Base-by-base conservation (phyloP, 2,329 filamentous ascomycete genomes). In the Cytospora paraplurivora region DNA sequence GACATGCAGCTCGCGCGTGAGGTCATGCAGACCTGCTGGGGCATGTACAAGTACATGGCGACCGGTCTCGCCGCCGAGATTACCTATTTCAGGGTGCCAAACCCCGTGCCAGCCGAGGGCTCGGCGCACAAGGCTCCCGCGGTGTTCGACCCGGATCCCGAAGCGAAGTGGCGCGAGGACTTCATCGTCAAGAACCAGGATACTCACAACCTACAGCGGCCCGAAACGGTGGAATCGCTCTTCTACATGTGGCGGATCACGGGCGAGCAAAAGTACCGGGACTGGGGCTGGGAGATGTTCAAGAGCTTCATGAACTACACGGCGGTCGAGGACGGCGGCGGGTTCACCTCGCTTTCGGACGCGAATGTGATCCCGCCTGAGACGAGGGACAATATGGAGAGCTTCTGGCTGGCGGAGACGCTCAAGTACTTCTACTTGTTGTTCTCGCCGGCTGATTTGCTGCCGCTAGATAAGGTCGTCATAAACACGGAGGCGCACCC, bases 201-300 rank as follows among this genome's bases (percentile, higher is more conserved):
- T 74, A 80, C 84, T 59, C 95, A 98, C 78, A 99, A 99, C 73
- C 82, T 99, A 38, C 95, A 98, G 77, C 86, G 95, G 37, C 95
- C 95, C 0, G 95, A 99, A 79, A 97, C 95, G 0, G 88, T 97
- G n/a, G 95, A 99, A 79, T 93, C 88, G 65, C 79, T 99, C 66
- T 93, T 99, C 72, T 97, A 98, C 79, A 96, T 99, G 93, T 99
- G 94, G 90, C 89, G 95, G 67, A 96, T 99, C 75, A 99, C 95
- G 0, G 92, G 91, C 33, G 93, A 99, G 67, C 81, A 85, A 47
- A 89, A 87, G 68, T 99, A 99, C 76, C 86, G 95, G 33, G 88
- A 97, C 71, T 98, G 94, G 94, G 95, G 95, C 15, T 99, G 95
- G 95, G 89, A 97, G 70, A 98, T 99, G 88, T 99, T 99, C 79